Base-by-base conservation (phyloP, 1,284 basidiomycete species). In the Papiliotrema fonsecae region DNA sequence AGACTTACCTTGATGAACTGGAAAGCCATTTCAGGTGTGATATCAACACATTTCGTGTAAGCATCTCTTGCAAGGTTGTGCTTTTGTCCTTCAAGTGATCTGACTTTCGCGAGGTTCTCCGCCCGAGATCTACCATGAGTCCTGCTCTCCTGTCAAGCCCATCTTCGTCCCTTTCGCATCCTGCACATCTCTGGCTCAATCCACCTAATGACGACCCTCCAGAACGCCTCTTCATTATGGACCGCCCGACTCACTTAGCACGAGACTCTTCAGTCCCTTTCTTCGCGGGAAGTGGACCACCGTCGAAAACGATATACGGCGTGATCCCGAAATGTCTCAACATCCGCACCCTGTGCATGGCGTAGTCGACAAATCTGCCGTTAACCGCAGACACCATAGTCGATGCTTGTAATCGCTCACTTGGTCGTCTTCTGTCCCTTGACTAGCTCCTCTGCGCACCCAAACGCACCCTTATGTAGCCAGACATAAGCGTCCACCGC, bases 261-360 rank as follows among this genome's bases (percentile, higher is more conserved):
- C 94, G 82, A 35, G 87, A 87, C 10, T 77, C 79, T 63, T 99
- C 96, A 0, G 94, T 98, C 0, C 84, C 84, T 64, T 82, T 82
- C 78, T 99, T 99, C 22, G 92, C 92, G 6, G 93, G 93, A 27
- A 99, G 80, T 6, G 86, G 87, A 0, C 92, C 96, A 10, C 96
- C 96, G 67, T 98, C 96, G 66, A 99, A 97, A 7, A 99, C 96
- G 40, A 99, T 77, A 67, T 88, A 93, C 0, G 96, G 94, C 44
- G 79, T 81, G 55, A 98, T 87, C 24, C 83, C 82, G 69, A 90
- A 79, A 71, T 96, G 84, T 52, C 82, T 81, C 45, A 99, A 75
- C 61, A 98, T 81, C 24, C 90, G 82, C 32, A 98, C 83, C 22
- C 87, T 83, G 58, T 89, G 82, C 87, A 97, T 90, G n/a, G 87